Evolutionary conservation across 192 early-diverging fungal genomes (phyloP).

Genomic region (Coemansia erecta): DNA sequence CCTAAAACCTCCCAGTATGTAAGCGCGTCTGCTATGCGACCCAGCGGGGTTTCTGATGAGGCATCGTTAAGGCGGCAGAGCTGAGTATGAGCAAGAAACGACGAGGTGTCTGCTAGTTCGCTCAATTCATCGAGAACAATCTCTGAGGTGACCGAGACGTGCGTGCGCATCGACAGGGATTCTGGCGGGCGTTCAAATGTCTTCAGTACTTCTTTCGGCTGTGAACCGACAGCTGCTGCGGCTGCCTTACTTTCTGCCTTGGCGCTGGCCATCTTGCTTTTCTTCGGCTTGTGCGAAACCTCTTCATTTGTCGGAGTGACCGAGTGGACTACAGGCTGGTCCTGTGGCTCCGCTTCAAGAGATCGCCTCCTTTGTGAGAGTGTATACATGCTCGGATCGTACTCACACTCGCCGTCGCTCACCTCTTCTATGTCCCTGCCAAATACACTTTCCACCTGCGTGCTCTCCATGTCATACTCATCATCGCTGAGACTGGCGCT

Average conservation of each 20-base stretch:
- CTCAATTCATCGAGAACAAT: slow-evolving; percentile 14
- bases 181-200: slow-evolving; percentile 34
- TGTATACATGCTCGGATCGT: slow-evolving; percentile 46
- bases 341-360: too few species aligned
- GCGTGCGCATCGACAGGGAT: slow-evolving; percentile 45
- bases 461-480: background rate
- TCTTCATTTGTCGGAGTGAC: too few species aligned
- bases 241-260: background rate
- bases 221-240: background rate
- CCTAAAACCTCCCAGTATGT: slow-evolving; percentile 28
- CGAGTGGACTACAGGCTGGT: too few species aligned
- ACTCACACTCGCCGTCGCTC: slow-evolving; percentile 9
- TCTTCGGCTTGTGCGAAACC: too few species aligned
- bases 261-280: too few species aligned
- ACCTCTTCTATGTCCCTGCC: slow-evolving; percentile 1
- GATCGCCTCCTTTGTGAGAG: background rate
- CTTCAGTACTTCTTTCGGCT: background rate
- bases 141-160: slow-evolving; percentile 25
- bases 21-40: slow-evolving; percentile 30
- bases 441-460: background rate
- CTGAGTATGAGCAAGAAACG: slow-evolving; percentile 27
- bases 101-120: slow-evolving; percentile 10
- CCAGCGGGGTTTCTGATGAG: slow-evolving; percentile 3
- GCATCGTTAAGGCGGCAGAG: slow-evolving; percentile 7
- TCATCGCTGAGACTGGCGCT: background rate